Evolutionary conservation across 2,329 filamentous ascomycete species (phyloP).

Genomic region (Phialophora expanda): DNA sequence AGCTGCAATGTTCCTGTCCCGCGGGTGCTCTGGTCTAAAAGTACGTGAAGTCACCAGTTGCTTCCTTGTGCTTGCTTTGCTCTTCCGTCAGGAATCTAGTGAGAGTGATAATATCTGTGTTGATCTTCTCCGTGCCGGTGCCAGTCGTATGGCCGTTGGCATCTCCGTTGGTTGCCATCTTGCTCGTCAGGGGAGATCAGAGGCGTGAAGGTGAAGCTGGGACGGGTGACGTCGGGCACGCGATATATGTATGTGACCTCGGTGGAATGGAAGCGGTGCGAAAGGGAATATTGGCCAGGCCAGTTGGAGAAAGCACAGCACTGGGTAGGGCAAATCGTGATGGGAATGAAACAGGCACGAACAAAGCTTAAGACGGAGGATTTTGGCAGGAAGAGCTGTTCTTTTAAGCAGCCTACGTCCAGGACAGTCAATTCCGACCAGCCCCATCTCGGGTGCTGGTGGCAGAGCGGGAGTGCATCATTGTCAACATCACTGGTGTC

Average conservation of each 20-base stretch:
- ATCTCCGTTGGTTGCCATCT: slow-evolving; percentile 34
- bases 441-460: slow-evolving; percentile 23
- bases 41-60: slow-evolving; percentile 98
- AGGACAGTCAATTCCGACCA: slow-evolving; percentile 9
- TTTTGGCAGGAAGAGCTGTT: not conserved
- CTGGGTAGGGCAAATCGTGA: not conserved
- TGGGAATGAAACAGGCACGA: slow-evolving; percentile 5
- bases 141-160: slow-evolving; percentile 57
- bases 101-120: slow-evolving; percentile 94
- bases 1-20: slow-evolving; percentile 4
- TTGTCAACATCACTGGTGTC: slow-evolving; percentile 19
- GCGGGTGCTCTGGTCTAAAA: slow-evolving; percentile 45
- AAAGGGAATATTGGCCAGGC: not conserved
- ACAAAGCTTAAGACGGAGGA: not conserved
- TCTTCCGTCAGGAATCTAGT: slow-evolving; percentile 96
- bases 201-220: not conserved
- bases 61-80: slow-evolving; percentile 89
- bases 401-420: not conserved
- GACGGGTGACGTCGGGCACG: slow-evolving; percentile 20
- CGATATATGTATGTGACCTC: slow-evolving; percentile 22
- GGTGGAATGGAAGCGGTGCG: slow-evolving; percentile 26
- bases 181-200: not conserved
- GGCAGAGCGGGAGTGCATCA: slow-evolving; percentile 13
- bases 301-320: slow-evolving; percentile 18
- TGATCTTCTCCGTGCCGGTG: slow-evolving; percentile 75